Base-by-base conservation (phyloP, 2,329 filamentous ascomycete genomes). In the Xylaria hypoxylon region DNA sequence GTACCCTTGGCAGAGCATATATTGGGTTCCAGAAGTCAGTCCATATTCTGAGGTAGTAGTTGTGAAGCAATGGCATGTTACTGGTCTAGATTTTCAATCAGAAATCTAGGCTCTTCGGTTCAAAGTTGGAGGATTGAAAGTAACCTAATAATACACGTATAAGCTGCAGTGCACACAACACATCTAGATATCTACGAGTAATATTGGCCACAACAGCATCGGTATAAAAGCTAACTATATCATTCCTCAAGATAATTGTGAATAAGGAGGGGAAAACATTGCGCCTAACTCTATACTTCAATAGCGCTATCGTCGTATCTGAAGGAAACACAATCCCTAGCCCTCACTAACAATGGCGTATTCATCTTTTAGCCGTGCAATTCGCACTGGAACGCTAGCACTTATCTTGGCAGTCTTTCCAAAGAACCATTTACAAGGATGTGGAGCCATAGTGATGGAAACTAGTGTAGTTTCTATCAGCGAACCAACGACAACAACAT, bases 391-490 rank as follows among this genome's bases (percentile, higher is more conserved):
- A 31, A 22, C 15, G 8, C 7, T 62, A 35, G 24, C 24, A 5
- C 7, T 51, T 44, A 1, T 50, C 2, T 26, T 33, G 17, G 2
- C n/a, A 33, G 42, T 22, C 5, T 15, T 62, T 17, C 13, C 22
- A 1, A 24, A 24, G 1, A 17, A 2, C 10, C 10, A n/a, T 6
- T 2, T 64, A 8, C 62, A 42, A 33, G 24, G 15, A 2, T 48
- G 38, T 28, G 48, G 48, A 45, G 56, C 62, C 2, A 22, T 22
- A 1, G 48, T 35, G 5, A 19, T 64, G 8, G 56, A 64, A 50
- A 59, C 50, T 0, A 13, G 22, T n/a, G 22, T 28, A 7, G 22
- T 22, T 17, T 10, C n/a, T 13, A 33, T 8, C 11, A 5, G 5
- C 5, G 51, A 56, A 33, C 2, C 33, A 11, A 15, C 7, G 8